Percentiles rank a stretch among this genome's conserved stretches.
Evolutionary conservation across 805 yeast species (phyloP).

Genomic region (Clavispora fructus): DNA sequence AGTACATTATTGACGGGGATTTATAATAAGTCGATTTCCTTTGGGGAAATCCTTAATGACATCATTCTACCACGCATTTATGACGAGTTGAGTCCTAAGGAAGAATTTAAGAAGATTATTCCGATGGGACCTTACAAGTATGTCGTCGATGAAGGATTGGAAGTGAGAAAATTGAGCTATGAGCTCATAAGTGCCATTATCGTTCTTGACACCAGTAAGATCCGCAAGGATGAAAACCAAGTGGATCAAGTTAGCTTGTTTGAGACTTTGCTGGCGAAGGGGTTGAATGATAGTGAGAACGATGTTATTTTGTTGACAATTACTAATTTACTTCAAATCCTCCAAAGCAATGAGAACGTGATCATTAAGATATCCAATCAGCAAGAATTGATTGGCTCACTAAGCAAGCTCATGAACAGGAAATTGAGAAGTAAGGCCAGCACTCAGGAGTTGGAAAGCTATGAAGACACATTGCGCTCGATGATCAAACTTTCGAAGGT

Average conservation of each 20-base stretch:
- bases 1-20: slow-evolving; percentile 55
- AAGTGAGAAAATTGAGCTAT: slow-evolving; percentile 64
- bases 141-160: slow-evolving; percentile 72
- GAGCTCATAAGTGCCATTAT: slow-evolving; percentile 59
- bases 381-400: slow-evolving; percentile 31
- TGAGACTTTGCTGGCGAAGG: slow-evolving; percentile 39
- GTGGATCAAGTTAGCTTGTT: slow-evolving; percentile 32
- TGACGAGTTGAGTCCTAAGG: slow-evolving; percentile 50
- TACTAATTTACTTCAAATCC: slow-evolving; percentile 31
- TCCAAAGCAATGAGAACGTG: slow-evolving; percentile 16
- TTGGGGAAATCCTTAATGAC: slow-evolving; percentile 40
- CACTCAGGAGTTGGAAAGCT: slow-evolving; percentile 60
- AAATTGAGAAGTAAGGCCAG: slow-evolving; percentile 57
- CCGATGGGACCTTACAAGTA: slow-evolving; percentile 88
- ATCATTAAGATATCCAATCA: slow-evolving; percentile 28
- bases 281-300: slow-evolving; percentile 57
- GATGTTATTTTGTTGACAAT: slow-evolving; percentile 52
- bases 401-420: slow-evolving; percentile 33
- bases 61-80: slow-evolving; percentile 46
- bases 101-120: slow-evolving; percentile 55
- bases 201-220: slow-evolving; percentile 18
- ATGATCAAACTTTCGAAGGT: slow-evolving; percentile 25
- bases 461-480: slow-evolving; percentile 41
- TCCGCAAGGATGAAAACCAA: slow-evolving; percentile 12
- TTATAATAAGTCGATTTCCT: slow-evolving; percentile 47